phyloP scores from a whole-genome alignment of 371 early-diverging fungal species.

The Haplosporangium sp. region DNA sequence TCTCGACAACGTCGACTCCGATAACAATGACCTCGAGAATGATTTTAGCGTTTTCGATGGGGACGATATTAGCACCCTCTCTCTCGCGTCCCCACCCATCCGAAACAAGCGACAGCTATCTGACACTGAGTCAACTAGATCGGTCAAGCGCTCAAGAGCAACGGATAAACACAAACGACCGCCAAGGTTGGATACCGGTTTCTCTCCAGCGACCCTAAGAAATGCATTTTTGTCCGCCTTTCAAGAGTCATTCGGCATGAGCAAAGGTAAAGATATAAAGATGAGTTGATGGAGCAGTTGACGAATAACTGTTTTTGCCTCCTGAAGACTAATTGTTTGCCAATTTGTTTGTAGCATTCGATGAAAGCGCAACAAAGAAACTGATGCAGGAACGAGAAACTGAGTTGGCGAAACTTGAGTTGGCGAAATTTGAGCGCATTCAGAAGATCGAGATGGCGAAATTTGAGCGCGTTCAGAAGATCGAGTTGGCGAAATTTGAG shows the following conservation, averaged over 20 bases:
- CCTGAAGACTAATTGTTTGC: too few relatives aligned
- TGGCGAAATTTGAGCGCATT: too few relatives aligned
- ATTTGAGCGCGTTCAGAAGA: neutral
- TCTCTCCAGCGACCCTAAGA: neutral
- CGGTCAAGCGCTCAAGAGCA: slow-evolving; percentile 4
- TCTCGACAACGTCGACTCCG: too few relatives aligned
- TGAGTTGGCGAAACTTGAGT: too few relatives aligned
- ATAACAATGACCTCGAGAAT: too few relatives aligned
- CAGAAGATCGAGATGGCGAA: neutral
- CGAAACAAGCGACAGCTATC: too few relatives aligned
- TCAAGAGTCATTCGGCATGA: neutral
- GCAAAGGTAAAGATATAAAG: neutral
- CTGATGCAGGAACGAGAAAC: slow-evolving; percentile 2
- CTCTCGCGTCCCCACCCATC: too few relatives aligned
- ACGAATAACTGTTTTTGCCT: too few relatives aligned
- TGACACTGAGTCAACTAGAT: too few relatives aligned
- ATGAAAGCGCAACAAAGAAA: slow-evolving; percentile 3
- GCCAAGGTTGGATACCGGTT: slow-evolving; percentile 2
- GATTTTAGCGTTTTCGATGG: too few relatives aligned
- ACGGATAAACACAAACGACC: slow-evolving; percentile 1
- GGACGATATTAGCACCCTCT: too few relatives aligned
- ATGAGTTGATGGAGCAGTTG: too few relatives aligned
- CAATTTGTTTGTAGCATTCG: neutral
- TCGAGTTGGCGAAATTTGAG: neutral
- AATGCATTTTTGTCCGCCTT: neutral